Conservation (phyloP, 306 rosid species). For the Pyrus communis region DNA sequence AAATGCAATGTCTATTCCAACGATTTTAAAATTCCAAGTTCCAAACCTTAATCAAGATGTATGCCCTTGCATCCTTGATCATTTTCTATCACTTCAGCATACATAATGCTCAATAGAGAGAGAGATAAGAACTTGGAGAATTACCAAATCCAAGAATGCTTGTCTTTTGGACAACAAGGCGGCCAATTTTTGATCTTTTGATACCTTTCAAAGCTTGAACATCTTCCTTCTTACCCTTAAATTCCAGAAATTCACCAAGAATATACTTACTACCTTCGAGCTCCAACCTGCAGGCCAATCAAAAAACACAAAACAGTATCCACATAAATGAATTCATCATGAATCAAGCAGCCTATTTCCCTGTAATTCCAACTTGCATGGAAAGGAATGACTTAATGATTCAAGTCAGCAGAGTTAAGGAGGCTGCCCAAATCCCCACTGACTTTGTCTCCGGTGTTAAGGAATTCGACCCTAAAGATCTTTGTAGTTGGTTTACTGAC, state of each 20-base stretch:
- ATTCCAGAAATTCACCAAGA: slow-evolving; percentile 86
- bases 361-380: background rate
- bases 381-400: background rate
- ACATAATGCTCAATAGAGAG: background rate
- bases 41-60: background rate
- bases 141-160: slow-evolving; percentile 97
- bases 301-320: background rate
- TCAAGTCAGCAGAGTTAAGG: background rate
- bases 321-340: background rate
- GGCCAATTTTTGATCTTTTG: slow-evolving; percentile 76
- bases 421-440: background rate
- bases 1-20: background rate
- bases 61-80: background rate
- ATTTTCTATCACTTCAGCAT: background rate
- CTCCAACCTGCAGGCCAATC: slow-evolving; percentile 57
- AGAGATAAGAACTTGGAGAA: slow-evolving; percentile 10
- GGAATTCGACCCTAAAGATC: background rate
- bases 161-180: slow-evolving; percentile 55
- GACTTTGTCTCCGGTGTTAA: background rate
- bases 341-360: background rate
- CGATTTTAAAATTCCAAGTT: background rate
- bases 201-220: slow-evolving; percentile 48
- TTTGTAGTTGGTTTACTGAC: background rate
- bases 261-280: slow-evolving; percentile 63
- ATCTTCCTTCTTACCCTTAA: slow-evolving; percentile 85